phyloP scores from a whole-genome alignment of 306 rosid species.

The Abrus precatorius region DNA sequence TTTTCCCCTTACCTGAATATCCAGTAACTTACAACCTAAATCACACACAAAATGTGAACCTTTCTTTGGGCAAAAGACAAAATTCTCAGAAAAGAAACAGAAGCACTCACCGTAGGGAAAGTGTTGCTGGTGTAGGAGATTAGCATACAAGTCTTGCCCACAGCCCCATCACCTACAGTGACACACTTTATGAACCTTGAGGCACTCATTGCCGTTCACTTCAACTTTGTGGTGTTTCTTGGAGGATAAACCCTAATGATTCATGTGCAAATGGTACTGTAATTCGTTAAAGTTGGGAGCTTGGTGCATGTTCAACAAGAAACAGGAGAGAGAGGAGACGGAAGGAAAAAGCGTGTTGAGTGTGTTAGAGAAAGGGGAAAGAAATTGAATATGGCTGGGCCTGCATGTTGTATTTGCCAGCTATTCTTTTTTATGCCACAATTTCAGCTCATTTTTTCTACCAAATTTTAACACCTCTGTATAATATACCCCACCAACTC shows the following conservation, averaged over 20 bases:
- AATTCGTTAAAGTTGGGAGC: conserved; percentile 30
- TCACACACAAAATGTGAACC: conserved; percentile 33
- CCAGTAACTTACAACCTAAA: conserved; percentile 34
- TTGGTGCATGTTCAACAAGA: conserved; percentile 51
- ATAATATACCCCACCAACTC: conserved; percentile 31
- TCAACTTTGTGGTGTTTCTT: conserved; percentile 30
- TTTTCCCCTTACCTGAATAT: conserved; percentile 36
- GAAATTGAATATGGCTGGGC: conserved; percentile 46
- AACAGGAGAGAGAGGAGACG: neutral
- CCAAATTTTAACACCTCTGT: conserved; percentile 25
- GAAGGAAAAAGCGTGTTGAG: neutral
- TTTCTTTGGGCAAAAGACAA: neutral
- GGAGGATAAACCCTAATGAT: conserved; percentile 49
- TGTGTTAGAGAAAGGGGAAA: conserved; percentile 2
- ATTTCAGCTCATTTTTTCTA: conserved; percentile 47
- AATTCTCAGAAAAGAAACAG: conserved; percentile 38
- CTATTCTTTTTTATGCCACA: conserved; percentile 56
- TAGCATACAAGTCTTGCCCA: conserved; percentile 98
- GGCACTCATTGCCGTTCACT: conserved; percentile 71
- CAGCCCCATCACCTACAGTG: conserved; percentile 96
- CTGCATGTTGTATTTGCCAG: conserved; percentile 66
- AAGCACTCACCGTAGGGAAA: conserved; percentile 80
- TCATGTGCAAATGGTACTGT: conserved; percentile 42
- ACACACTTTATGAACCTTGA: conserved; percentile 97
- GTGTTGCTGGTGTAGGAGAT: conserved; percentile 98